Conservation (phyloP, 1,284 basidiomycete species). For the Tilletia indica region DNA sequence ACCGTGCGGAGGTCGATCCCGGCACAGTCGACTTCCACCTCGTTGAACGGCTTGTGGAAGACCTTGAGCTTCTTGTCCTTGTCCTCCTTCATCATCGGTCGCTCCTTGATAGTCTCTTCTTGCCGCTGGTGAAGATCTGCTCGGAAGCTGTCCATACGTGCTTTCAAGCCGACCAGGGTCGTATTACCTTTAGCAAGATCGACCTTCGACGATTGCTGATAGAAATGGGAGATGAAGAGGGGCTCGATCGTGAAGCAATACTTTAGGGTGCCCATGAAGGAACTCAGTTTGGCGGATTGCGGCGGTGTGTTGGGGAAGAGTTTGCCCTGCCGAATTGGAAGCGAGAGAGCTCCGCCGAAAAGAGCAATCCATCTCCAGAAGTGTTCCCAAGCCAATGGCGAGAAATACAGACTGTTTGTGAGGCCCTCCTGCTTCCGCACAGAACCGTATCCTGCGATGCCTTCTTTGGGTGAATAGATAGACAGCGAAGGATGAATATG, state of each 20-base stretch:
- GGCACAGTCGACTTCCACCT: constrained; percentile 80
- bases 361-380: constrained; percentile 90
- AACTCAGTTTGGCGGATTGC: constrained; percentile 82
- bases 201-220: constrained; percentile 73
- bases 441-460: constrained; percentile 45
- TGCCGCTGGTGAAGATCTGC: constrained; percentile 91
- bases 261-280: constrained; percentile 86
- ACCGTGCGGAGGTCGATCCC: constrained; percentile 76
- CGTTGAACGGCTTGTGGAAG: constrained; percentile 81
- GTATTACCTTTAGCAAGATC: constrained; percentile 77
- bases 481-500: constrained; percentile 92
- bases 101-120: constrained; percentile 66
- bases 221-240: constrained; percentile 82
- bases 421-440: constrained; percentile 29
- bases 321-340: constrained; percentile 82
- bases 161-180: constrained; percentile 78
- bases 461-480: constrained; percentile 63
- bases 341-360: constrained; percentile 75
- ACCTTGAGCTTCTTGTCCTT: constrained; percentile 23
- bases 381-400: constrained; percentile 80
- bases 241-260: constrained; percentile 78
- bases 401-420: constrained; percentile 78
- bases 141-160: constrained; percentile 74
- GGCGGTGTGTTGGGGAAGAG: constrained; percentile 72
- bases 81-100: constrained; percentile 37